phyloP scores from a whole-genome alignment of 2,329 filamentous ascomycete genomes.

The Thelonectria rubi region DNA sequence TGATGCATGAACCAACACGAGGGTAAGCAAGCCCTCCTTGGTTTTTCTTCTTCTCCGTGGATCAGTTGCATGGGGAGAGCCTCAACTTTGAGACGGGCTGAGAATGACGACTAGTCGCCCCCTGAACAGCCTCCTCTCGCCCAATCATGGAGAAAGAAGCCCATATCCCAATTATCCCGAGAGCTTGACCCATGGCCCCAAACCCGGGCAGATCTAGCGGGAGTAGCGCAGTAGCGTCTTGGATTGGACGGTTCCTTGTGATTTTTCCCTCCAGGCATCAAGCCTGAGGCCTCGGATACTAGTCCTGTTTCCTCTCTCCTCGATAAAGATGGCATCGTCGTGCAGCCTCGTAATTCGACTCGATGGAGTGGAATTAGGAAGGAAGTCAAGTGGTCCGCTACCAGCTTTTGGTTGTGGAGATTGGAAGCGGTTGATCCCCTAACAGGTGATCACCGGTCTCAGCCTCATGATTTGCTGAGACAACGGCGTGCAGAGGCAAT shows the following conservation, averaged over 20 bases:
- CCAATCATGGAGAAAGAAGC: slow-evolving; percentile 17
- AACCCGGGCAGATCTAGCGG: slow-evolving; percentile 24
- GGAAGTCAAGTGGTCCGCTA: slow-evolving; percentile 1
- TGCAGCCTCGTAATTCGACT: slow-evolving; percentile 11
- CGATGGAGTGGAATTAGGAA: slow-evolving; percentile 9
- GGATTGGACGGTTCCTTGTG: neutral
- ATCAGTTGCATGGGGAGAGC: slow-evolving; percentile 14
- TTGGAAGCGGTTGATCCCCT: neutral
- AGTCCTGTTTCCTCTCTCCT: slow-evolving; percentile 22
- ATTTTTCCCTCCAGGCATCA: slow-evolving; percentile 10
- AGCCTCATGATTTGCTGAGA: slow-evolving; percentile 29
- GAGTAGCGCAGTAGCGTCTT: slow-evolving; percentile 27
- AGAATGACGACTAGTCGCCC: slow-evolving; percentile 1
- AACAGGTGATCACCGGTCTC: slow-evolving; percentile 10
- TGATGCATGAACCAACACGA: slow-evolving; percentile 30
- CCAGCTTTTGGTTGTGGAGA: neutral
- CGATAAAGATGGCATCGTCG: slow-evolving; percentile 5
- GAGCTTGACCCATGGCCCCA: slow-evolving; percentile 21
- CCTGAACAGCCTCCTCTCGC: neutral
- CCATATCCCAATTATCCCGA: slow-evolving; percentile 11
- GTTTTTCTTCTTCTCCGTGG: neutral
- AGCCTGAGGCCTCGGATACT: slow-evolving; percentile 8
- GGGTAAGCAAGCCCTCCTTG: slow-evolving; percentile 13
- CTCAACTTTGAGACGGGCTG: slow-evolving; percentile 15
- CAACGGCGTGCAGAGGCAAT: slow-evolving; percentile 21